Conservation (phyloP, 2,329 filamentous ascomycete species). For the Sporothrix dimorphospora region DNA sequence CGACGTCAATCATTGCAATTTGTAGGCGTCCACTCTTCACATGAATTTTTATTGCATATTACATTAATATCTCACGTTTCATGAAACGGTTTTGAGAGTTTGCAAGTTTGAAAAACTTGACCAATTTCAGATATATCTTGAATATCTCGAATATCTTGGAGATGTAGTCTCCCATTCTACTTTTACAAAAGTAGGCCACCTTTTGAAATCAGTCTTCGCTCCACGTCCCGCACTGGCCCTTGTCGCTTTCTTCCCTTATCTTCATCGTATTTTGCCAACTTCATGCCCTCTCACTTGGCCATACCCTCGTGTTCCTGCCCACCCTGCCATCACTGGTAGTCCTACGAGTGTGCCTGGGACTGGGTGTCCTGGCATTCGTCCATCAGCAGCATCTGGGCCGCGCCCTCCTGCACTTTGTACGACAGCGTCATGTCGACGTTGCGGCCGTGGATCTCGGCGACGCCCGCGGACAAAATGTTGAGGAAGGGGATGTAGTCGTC, state of each 20-base stretch:
- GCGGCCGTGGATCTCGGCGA: slow-evolving; percentile 43
- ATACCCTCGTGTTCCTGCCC: neutral
- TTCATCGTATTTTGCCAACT: neutral
- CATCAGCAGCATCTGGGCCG: slow-evolving; percentile 25
- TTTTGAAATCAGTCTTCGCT: too few relatives aligned
- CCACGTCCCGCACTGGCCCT: too few relatives aligned
- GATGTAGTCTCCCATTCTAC: too few relatives aligned
- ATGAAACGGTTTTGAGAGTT: too few relatives aligned
- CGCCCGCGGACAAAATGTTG: slow-evolving; percentile 46
- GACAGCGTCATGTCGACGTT: slow-evolving; percentile 42
- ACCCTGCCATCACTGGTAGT: slow-evolving; percentile 30
- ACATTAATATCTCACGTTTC: too few relatives aligned
- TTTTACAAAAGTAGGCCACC: too few relatives aligned
- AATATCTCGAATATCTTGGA: too few relatives aligned
- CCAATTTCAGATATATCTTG: too few relatives aligned
- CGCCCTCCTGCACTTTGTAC: slow-evolving; percentile 39
- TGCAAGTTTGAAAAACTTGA: too few relatives aligned
- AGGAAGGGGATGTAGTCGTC: slow-evolving; percentile 46
- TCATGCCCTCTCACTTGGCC: neutral
- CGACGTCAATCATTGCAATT: too few relatives aligned
- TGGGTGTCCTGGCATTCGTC: neutral
- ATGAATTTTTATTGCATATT: too few relatives aligned
- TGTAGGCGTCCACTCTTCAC: too few relatives aligned
- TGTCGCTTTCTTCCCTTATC: neutral
- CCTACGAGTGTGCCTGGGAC: slow-evolving; percentile 12